A percentile compares a stretch with the other conserved stretches of the same genome.
phyloP scores from a whole-genome alignment of 2,329 filamentous ascomycete species.

The Davidsoniella eucalypti region DNA sequence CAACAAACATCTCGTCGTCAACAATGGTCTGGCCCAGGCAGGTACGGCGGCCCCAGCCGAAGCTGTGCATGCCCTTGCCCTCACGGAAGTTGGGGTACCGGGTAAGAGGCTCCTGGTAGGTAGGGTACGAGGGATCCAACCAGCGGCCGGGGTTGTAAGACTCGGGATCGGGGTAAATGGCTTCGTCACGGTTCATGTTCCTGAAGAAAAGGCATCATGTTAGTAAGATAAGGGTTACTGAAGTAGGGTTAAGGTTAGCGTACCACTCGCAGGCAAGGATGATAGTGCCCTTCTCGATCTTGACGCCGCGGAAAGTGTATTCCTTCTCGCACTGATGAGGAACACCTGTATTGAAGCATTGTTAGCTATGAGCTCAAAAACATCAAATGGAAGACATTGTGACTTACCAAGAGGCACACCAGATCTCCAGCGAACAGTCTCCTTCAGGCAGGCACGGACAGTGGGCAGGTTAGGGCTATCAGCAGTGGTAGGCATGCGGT shows the following conservation, averaged over 20 bases:
- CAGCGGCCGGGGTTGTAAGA: constrained; percentile 45
- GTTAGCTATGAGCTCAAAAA: neutral
- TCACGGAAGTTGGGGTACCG: constrained; percentile 46
- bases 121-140: constrained; percentile 45
- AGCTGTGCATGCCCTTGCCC: constrained; percentile 41
- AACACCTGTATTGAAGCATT: constrained; percentile 20
- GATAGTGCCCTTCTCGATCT: constrained; percentile 31
- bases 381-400: neutral
- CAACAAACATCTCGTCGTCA: constrained; percentile 40
- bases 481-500: constrained; percentile 32
- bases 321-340: constrained; percentile 32
- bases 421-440: constrained; percentile 41
- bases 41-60: constrained; percentile 46
- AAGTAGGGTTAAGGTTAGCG: constrained; percentile 10
- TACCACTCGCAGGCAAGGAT: constrained; percentile 35
- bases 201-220: constrained; percentile 17
- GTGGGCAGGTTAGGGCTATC: constrained; percentile 35
- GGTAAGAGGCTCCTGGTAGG: constrained; percentile 47
- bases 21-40: constrained; percentile 47
- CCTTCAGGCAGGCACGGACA: constrained; percentile 38
- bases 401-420: constrained; percentile 33
- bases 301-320: constrained; percentile 29
- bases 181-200: constrained; percentile 40
- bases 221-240: neutral
- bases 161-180: constrained; percentile 47